Percentiles rank a stretch among this genome's conserved stretches.
Evolutionary conservation across 352 stramenopile genomes (phyloP).

Genomic region (Peronospora tabacina): DNA sequence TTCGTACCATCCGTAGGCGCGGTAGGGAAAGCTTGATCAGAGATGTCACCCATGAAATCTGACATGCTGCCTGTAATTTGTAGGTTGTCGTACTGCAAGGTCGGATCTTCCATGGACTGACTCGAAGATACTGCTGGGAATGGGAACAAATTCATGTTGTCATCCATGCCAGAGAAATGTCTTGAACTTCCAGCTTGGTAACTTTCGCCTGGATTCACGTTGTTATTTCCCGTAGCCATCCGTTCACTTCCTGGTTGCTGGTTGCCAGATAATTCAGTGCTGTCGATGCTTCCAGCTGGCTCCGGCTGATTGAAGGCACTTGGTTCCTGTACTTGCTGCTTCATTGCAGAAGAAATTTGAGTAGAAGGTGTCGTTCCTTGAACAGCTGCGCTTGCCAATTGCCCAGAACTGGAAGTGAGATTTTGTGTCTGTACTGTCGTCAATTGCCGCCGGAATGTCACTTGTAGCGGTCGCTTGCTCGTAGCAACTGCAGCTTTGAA

Average conservation of each 20-base stretch:
- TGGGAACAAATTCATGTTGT: slow-evolving; percentile 29
- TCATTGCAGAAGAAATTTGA: slow-evolving; percentile 15
- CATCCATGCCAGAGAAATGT: slow-evolving; percentile 16
- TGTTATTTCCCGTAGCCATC: slow-evolving; percentile 9
- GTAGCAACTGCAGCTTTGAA: slow-evolving; percentile 65
- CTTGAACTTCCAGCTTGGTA: slow-evolving; percentile 7
- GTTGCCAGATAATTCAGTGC: slow-evolving; percentile 14
- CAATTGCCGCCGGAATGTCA: slow-evolving; percentile 56
- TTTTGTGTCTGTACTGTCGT: slow-evolving; percentile 8
- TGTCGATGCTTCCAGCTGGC: slow-evolving; percentile 4
- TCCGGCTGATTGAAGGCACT: slow-evolving; percentile 18
- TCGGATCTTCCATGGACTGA: slow-evolving; percentile 20
- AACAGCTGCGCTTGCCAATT: slow-evolving; percentile 4
- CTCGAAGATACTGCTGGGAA: slow-evolving; percentile 23
- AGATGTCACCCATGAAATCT: slow-evolving; percentile 30
- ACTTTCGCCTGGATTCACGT: slow-evolving; percentile 6
- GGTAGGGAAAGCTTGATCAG: slow-evolving; percentile 20
- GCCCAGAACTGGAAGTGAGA: slow-evolving; percentile 4
- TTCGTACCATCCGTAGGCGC: slow-evolving; percentile 15
- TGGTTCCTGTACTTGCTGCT: slow-evolving; percentile 15
- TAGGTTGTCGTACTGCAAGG: slow-evolving; percentile 23
- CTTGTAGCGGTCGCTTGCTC: slow-evolving; percentile 50
- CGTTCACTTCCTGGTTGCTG: slow-evolving; percentile 11
- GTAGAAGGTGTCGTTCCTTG: slow-evolving; percentile 5
- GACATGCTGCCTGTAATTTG: slow-evolving; percentile 11